Base-by-base conservation (phyloP, 2,329 filamentous ascomycete genomes). In the Talaromyces sp. region DNA sequence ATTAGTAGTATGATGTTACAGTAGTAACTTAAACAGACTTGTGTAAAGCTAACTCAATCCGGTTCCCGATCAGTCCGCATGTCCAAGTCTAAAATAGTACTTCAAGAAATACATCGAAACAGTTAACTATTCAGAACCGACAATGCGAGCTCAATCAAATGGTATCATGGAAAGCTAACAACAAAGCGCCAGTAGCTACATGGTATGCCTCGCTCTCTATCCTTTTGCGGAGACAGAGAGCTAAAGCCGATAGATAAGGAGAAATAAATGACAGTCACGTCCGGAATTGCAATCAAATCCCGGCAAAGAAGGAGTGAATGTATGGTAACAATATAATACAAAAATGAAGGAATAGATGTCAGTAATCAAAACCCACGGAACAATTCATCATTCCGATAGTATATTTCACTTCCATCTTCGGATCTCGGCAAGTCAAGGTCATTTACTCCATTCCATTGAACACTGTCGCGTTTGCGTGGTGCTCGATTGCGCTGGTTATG, bases 331-430 rank as follows among this genome's bases (percentile, higher is more conserved):
- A 19, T 53, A 45, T 46, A 25, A 41, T 53, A 53, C 50, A 56
- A 35, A 45, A 52, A 59, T 17, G 25, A n/a, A 50, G 28, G 17
- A 21, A 7, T 28, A 52, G 15, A 51, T 36, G 28, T 11, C 21
- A 39, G 11, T 25, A 22, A 10, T 54, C 65, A 80, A 58, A 80
- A 80, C 6, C 74, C 78, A 4, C 71, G 69, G 60, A 79, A 80
- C 0, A 76, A 75, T 69, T 80, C 77, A 31, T 77, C 74, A 57
- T 69, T 66, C 19, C 70, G 72, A 56, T 69, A 73, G 28, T 71
- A 74, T 31, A 69, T 62, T 31, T 77, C 75, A 62, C 70, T 69
- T 33, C 70, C 70, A 56, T 69, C 72, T 45, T 69, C 70, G 51
- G 70, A 68, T 22, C 66, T 67, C 36, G 68, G 67, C 37, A 67